Evolutionary conservation across 2,329 filamentous ascomycete species (phyloP).

Genomic region (Botrytis medusae): DNA sequence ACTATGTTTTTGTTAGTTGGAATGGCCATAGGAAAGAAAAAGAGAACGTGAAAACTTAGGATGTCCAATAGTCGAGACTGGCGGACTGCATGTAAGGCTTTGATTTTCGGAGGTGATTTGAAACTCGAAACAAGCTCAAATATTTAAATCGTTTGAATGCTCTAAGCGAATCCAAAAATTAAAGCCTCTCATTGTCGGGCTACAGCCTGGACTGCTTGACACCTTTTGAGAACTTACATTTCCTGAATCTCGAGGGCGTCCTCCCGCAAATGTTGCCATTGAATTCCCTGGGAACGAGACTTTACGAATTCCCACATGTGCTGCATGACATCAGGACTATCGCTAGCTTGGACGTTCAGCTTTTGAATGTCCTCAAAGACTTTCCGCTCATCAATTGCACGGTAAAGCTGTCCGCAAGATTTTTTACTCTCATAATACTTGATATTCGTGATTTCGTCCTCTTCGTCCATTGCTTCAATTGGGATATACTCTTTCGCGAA

Average conservation of each 20-base stretch:
- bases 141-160: neutral
- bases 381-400: conserved; percentile 68
- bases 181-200: neutral
- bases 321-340: conserved; percentile 31
- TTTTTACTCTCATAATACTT: conserved; percentile 68
- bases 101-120: neutral
- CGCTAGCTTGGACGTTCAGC: neutral
- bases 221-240: conserved; percentile 43
- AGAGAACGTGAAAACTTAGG: conserved; percentile 27
- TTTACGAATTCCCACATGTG: conserved; percentile 45
- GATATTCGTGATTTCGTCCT: conserved; percentile 49
- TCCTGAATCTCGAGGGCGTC: conserved; percentile 45
- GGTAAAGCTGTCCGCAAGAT: conserved; percentile 68
- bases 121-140: neutral
- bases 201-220: neutral
- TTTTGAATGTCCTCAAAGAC: conserved; percentile 49
- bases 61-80: neutral
- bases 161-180: neutral
- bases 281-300: conserved; percentile 37
- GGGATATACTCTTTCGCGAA: conserved; percentile 15
- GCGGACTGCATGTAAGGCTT: neutral
- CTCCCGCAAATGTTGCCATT: conserved; percentile 43
- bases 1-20: conserved; percentile 33
- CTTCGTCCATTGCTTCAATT: conserved; percentile 43
- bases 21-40: neutral